A percentile compares a stretch with the other conserved stretches of the same genome.
Conservation (phyloP, 2,329 filamentous ascomycete species). For the Colletotrichum brevisporum region DNA sequence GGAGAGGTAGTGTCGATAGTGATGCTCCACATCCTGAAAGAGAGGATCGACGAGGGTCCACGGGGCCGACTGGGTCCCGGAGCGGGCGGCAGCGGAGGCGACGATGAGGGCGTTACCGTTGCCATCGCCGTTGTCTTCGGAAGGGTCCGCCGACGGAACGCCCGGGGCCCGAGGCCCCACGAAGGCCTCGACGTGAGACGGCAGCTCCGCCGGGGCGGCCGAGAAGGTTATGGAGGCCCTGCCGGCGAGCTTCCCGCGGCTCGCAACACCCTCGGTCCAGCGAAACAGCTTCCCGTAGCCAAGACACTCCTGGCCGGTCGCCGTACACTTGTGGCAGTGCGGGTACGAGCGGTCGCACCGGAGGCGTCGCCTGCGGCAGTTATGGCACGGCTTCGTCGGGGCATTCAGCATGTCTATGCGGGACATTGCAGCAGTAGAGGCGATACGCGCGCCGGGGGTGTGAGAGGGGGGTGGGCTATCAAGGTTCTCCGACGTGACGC, state of each 20-base stretch:
- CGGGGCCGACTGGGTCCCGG: constrained; percentile 47
- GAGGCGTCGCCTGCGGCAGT: constrained; percentile 67
- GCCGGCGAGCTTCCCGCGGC: constrained; percentile 58
- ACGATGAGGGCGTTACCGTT: constrained; percentile 43
- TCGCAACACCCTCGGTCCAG: constrained; percentile 65
- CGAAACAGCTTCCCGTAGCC: constrained; percentile 67
- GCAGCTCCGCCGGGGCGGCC: constrained; percentile 1
- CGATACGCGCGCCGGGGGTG: neutral
- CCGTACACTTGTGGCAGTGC: constrained; percentile 65
- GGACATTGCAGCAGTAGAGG: constrained; percentile 24
- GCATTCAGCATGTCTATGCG: constrained; percentile 36
- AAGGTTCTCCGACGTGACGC: neutral
- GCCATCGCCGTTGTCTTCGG: neutral
- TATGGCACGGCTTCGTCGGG: constrained; percentile 59
- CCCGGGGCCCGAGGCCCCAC: constrained; percentile 3
- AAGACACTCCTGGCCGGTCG: constrained; percentile 64
- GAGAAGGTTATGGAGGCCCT: constrained; percentile 53
- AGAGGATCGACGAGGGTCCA: constrained; percentile 59
- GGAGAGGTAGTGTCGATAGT: constrained; percentile 56
- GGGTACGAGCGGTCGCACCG: constrained; percentile 67
- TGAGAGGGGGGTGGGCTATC: constrained; percentile 8
- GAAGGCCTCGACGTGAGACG: neutral
- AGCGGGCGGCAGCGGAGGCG: constrained; percentile 30
- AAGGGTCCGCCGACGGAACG: neutral
- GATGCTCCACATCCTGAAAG: constrained; percentile 68